Conservation (phyloP, 164 flowering plant genomes). For the Chloranthus sessilifolius region DNA sequence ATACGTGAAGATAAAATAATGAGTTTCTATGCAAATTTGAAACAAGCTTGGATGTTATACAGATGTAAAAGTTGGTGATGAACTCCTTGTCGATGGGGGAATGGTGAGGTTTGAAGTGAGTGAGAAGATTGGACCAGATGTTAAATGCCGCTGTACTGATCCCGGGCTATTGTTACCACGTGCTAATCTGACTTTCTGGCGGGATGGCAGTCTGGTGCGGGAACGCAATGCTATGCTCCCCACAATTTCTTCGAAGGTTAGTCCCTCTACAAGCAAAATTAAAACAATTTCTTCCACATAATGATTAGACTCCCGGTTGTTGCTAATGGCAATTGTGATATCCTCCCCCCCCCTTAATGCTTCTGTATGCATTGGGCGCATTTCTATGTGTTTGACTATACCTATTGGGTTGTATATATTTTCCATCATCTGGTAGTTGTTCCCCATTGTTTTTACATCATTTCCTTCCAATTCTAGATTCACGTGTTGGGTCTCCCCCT, state of each 20-base stretch:
- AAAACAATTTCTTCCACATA: too few species aligned
- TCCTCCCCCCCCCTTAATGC: too few species aligned
- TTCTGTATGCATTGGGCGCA: too few species aligned
- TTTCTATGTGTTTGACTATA: too few species aligned
- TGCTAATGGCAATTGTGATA: too few species aligned
- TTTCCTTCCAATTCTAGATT: too few species aligned
- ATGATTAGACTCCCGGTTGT: too few species aligned
- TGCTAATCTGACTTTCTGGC: conserved; percentile 92
- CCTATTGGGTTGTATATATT: too few species aligned
- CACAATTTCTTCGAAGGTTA: conserved; percentile 94
- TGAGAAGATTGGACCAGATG: conserved; percentile 97
- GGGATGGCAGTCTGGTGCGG: conserved; percentile 83
- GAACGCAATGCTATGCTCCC: conserved; percentile 97
- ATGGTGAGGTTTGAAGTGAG: conserved; percentile 99
- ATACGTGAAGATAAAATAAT: neutral
- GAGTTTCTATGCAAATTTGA: conserved; percentile 6
- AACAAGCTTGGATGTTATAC: conserved; percentile 15
- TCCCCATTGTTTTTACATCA: too few species aligned
- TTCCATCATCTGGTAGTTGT: too few species aligned
- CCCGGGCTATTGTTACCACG: conserved; percentile 92
- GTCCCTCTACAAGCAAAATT: conserved; percentile 5
- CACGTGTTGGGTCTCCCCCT: too few species aligned
- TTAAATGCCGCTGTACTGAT: conserved; percentile 84
- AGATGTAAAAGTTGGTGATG: conserved; percentile 94
- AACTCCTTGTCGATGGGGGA: conserved; percentile 96